phyloP scores from a whole-genome alignment of 371 early-diverging fungal genomes.

The Batkoa obscura region DNA sequence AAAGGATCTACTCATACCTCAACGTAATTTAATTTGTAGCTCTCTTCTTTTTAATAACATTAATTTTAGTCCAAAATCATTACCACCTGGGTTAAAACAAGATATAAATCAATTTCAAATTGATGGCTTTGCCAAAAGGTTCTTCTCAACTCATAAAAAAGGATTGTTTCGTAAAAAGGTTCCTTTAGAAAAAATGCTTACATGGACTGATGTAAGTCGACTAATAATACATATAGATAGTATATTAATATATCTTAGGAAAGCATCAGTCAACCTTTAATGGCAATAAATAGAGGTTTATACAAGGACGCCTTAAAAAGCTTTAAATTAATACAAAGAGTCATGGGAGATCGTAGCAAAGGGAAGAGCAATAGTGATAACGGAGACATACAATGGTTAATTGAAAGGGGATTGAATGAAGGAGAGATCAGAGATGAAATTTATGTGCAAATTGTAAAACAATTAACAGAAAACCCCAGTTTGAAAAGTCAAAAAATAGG shows the following conservation, averaged over 20 bases:
- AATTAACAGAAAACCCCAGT: conserved; percentile 62
- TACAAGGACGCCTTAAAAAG: conserved; percentile 69
- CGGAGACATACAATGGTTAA: conserved; percentile 45
- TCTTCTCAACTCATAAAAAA: conserved; percentile 74
- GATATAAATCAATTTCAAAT: conserved; percentile 70
- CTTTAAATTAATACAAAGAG: conserved; percentile 62
- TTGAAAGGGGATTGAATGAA: conserved; percentile 51
- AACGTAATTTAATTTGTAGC: background rate
- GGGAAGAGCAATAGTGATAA: conserved; percentile 9
- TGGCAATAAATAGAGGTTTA: conserved; percentile 51
- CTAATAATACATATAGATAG: background rate
- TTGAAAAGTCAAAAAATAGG: background rate
- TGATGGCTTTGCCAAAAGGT: conserved; percentile 79
- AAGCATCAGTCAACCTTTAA: conserved; percentile 52
- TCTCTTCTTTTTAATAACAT: background rate
- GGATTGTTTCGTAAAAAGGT: conserved; percentile 71
- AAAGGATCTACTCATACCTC: background rate
- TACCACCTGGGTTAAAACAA: conserved; percentile 39
- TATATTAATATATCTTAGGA: conserved; percentile 21
- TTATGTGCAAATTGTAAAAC: conserved; percentile 84
- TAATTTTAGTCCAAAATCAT: conserved; percentile 6
- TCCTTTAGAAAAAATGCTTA: conserved; percentile 71
- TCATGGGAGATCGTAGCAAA: conserved; percentile 56
- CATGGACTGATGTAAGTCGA: conserved; percentile 16
- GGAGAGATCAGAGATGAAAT: conserved; percentile 82